A percentile compares a stretch with the other conserved stretches of the same genome.
phyloP scores from a whole-genome alignment of 1,284 basidiomycete genomes.

The Phylloboletellus chloephorus region DNA sequence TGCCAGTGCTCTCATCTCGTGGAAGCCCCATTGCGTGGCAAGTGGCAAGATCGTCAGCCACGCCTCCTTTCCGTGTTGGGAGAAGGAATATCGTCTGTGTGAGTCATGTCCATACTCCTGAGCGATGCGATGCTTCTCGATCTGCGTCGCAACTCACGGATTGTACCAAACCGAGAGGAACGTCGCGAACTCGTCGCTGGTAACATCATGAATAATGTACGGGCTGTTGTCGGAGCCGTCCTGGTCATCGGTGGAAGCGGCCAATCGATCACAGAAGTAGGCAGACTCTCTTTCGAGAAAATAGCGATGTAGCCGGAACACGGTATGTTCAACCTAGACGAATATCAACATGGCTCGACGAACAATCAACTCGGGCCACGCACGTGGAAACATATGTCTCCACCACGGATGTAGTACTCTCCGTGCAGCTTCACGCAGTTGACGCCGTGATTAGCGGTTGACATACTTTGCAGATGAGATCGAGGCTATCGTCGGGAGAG shows the following conservation, averaged over 20 bases:
- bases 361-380: background rate
- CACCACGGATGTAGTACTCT: conserved; percentile 20
- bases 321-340: conserved; percentile 41
- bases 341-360: background rate
- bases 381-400: conserved; percentile 20
- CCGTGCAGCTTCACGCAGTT: background rate
- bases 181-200: conserved; percentile 46
- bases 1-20: conserved; percentile 52
- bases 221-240: conserved; percentile 36
- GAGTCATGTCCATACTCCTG: conserved; percentile 1
- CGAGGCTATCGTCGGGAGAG: background rate
- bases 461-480: conserved; percentile 4
- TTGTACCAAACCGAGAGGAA: conserved; percentile 72
- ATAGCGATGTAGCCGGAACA: conserved; percentile 56
- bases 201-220: conserved; percentile 31
- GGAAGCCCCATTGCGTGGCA: conserved; percentile 55
- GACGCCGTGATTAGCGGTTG: conserved; percentile 7
- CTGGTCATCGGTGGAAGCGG: conserved; percentile 27
- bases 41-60: conserved; percentile 60
- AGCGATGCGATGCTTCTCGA: background rate
- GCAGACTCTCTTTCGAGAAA: conserved; percentile 63
- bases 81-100: conserved; percentile 17
- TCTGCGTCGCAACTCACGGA: conserved; percentile 37
- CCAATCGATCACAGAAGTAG: conserved; percentile 39
- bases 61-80: conserved; percentile 35